These are phyloP conservation scores for Tetradesmus lagerheimii DNA, from an alignment of 139 green algal genomes.

Conservation along the genomic window DNA sequence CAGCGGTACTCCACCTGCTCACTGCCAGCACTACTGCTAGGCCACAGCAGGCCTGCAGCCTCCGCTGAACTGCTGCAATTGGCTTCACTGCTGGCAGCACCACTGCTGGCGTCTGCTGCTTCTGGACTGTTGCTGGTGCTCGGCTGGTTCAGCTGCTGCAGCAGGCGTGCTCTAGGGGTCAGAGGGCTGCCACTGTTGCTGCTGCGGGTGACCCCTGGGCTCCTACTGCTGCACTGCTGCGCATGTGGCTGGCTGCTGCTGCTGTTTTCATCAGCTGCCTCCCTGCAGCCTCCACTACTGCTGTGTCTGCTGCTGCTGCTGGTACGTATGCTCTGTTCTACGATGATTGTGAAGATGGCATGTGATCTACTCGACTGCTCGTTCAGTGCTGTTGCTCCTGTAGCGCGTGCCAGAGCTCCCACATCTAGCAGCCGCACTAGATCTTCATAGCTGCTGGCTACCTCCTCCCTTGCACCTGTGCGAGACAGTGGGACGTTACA, in stretches of 20 bases:
- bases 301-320: neutral
- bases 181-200: conserved; percentile 11
- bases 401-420: conserved; percentile 80
- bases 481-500: neutral
- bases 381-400: conserved; percentile 88
- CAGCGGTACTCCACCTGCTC: conserved; percentile 34
- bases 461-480: conserved; percentile 36
- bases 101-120: neutral
- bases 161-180: neutral
- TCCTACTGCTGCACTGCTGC: neutral
- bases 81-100: neutral
- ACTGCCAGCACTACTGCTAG: neutral
- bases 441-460: conserved; percentile 41
- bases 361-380: conserved; percentile 87
- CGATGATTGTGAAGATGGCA: conserved; percentile 89
- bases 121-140: neutral
- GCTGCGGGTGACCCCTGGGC: neutral
- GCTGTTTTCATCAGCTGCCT: neutral
- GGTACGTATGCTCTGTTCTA: conserved; percentile 43
- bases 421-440: conserved; percentile 58
- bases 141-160: conserved; percentile 5
- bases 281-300: neutral
- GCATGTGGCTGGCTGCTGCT: neutral
- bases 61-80: neutral
- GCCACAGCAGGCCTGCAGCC: neutral